Conservation (phyloP, 352 stramenopile species). For the Phytophthora pseudosyringae region DNA sequence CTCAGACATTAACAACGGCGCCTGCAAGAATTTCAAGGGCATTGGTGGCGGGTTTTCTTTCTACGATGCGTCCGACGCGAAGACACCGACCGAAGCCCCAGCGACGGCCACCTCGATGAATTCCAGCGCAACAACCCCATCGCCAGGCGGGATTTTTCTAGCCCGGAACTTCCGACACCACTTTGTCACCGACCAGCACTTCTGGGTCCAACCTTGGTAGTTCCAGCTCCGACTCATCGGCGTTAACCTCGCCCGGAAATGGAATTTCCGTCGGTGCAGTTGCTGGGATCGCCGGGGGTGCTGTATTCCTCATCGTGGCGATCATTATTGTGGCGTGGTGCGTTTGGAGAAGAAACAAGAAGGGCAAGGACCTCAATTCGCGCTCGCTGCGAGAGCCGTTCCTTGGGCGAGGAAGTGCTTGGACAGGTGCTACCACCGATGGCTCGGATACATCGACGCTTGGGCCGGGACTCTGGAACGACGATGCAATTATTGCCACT, state of each 20-base stretch:
- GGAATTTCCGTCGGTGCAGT: neutral
- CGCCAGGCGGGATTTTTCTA: neutral
- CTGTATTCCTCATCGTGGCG: neutral
- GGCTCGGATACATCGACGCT: neutral
- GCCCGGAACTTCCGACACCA: neutral
- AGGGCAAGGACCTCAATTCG: neutral
- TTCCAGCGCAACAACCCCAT: neutral
- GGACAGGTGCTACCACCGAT: neutral
- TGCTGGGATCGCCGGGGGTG: neutral
- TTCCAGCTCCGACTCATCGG: slow-evolving; percentile 4
- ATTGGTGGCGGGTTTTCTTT: slow-evolving; percentile 12
- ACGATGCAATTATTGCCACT: slow-evolving; percentile 6
- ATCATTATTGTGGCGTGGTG: neutral
- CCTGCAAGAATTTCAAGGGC: neutral
- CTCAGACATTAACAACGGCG: neutral
- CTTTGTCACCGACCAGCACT: neutral
- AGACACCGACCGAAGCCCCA: neutral
- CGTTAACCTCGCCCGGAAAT: neutral
- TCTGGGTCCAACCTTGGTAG: neutral
- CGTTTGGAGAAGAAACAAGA: neutral
- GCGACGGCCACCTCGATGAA: neutral
- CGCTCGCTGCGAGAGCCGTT: slow-evolving; percentile 1
- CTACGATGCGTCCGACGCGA: slow-evolving; percentile 2
- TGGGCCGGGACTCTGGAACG: slow-evolving; percentile 1
- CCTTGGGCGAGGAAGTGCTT: neutral